Base-by-base conservation (phyloP, 129 eudicot genomes). In the Mikania micrantha region DNA sequence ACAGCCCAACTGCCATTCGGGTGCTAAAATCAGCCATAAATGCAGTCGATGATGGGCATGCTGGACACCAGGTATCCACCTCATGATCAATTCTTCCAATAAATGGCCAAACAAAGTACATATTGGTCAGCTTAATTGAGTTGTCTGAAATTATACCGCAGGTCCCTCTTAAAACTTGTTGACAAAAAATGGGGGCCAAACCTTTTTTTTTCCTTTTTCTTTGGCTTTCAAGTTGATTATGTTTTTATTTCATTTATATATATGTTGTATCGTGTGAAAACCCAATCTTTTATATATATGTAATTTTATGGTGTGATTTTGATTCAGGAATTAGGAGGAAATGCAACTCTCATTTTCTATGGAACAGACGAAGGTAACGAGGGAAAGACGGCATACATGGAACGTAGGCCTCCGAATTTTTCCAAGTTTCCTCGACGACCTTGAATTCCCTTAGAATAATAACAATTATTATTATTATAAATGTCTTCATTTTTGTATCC, bases 21-120 rank as follows among this genome's bases (percentile, higher is more conserved):
- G 85, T 93, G 45, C 88, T 87, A 9, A 93, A 93, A 83, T 66
- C 96, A 9, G 74, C 99, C 56, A 68, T 93, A 42, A 93, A 93
- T 74, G 99, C 99, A 5, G 95, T 80, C 38, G 99, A 93, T 75
- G 99, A 93, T 27, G 93, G 96, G 1, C 96, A 93, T 86, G 92
- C 95, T 60, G 96, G 99, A 77, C 96, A 86, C 78, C 99, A 93
- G 92, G 99, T 93, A 68, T 22, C n/a, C n/a, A n/a, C n/a, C n/a
- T n/a, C n/a, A n/a, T n/a, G n/a, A n/a, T n/a, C n/a, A n/a, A n/a
- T n/a, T n/a, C n/a, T n/a, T n/a, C n/a, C n/a, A n/a, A n/a, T n/a
- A n/a, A n/a, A n/a, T n/a, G n/a, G n/a, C n/a, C n/a, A n/a, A n/a
- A n/a, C n/a, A n/a, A n/a, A n/a, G n/a, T n/a, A n/a, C n/a, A n/a